A percentile compares a stretch with the other conserved stretches of the same genome.
These are phyloP conservation scores for Crotalaria pallida DNA, from an alignment of 306 rosid genomes.

Conservation along the genomic window DNA sequence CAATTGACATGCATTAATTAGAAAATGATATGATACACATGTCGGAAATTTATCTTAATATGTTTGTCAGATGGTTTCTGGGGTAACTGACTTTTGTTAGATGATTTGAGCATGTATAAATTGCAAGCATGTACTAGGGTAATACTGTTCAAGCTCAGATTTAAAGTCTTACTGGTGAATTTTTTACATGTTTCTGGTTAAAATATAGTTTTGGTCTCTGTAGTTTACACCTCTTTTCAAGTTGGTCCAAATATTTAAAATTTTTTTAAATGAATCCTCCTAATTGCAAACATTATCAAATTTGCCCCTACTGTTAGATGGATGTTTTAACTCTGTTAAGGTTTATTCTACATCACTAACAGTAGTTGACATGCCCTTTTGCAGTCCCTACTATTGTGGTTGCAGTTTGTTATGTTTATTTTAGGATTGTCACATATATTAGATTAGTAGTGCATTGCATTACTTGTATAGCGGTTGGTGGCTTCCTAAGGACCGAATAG, in stretches of 20 bases:
- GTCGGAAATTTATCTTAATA: not conserved
- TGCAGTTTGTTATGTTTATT: not conserved
- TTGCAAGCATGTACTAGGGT: slow-evolving; percentile 1
- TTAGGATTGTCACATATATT: not conserved
- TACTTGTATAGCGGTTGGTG: slow-evolving; percentile 9
- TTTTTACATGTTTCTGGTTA: not conserved
- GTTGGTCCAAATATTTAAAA: no score
- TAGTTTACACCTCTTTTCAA: no score
- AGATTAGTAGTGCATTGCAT: not conserved
- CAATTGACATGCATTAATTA: not conserved
- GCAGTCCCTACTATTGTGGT: not conserved
- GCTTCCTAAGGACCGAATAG: not conserved
- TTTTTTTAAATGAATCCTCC: no score
- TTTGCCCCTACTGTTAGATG: no score
- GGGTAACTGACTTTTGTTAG: no score
- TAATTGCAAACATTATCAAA: no score
- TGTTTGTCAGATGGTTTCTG: not conserved
- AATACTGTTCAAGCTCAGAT: slow-evolving; percentile 7
- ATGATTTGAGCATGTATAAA: not conserved
- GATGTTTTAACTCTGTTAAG: no score
- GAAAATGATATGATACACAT: not conserved
- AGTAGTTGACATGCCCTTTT: no score
- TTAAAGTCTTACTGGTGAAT: not conserved
- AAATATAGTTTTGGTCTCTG: no score
- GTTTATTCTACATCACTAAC: no score